Evolutionary conservation across 1,284 basidiomycete genomes (phyloP).

Genomic region (Laetiporus sulphureus): DNA sequence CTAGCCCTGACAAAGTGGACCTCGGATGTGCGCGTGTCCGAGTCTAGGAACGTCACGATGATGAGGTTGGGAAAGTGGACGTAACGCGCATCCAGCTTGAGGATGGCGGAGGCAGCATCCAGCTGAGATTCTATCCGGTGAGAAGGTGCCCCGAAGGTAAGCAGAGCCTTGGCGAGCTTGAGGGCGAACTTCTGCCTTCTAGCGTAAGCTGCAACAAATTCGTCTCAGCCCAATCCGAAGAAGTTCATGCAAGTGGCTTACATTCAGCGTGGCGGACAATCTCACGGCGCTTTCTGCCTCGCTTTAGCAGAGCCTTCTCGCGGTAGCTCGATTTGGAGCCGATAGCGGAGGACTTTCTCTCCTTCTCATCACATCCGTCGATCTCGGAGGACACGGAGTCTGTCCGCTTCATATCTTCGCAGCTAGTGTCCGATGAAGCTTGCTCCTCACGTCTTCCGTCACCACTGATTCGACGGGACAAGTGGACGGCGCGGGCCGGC

Average conservation of each 20-base stretch:
- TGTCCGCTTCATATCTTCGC: not conserved
- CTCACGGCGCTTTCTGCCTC: slow-evolving; percentile 15
- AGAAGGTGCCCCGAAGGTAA: slow-evolving; percentile 80
- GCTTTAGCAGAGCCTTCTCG: slow-evolving; percentile 12
- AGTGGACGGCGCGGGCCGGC: not conserved
- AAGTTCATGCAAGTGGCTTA: slow-evolving; percentile 9
- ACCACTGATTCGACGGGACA: not conserved
- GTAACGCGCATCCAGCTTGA: slow-evolving; percentile 63
- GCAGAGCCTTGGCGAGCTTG: slow-evolving; percentile 73
- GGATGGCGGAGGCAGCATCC: slow-evolving; percentile 42
- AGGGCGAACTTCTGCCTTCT: slow-evolving; percentile 73
- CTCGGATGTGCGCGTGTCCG: slow-evolving; percentile 49
- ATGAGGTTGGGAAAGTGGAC: slow-evolving; percentile 77
- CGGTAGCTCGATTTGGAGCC: slow-evolving; percentile 11
- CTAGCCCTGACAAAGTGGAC: slow-evolving; percentile 76
- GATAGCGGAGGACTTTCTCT: not conserved
- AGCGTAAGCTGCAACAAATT: slow-evolving; percentile 42
- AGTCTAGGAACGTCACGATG: slow-evolving; percentile 71
- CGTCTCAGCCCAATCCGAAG: not conserved
- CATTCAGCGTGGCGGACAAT: slow-evolving; percentile 31
- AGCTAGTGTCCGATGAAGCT: not conserved
- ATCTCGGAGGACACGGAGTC: slow-evolving; percentile 1
- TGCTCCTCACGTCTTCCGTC: slow-evolving; percentile 1
- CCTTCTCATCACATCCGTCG: slow-evolving; percentile 4
- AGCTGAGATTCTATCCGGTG: slow-evolving; percentile 84